phyloP scores from a whole-genome alignment of 1,284 basidiomycete genomes.

The Phaffia rhodozyma region DNA sequence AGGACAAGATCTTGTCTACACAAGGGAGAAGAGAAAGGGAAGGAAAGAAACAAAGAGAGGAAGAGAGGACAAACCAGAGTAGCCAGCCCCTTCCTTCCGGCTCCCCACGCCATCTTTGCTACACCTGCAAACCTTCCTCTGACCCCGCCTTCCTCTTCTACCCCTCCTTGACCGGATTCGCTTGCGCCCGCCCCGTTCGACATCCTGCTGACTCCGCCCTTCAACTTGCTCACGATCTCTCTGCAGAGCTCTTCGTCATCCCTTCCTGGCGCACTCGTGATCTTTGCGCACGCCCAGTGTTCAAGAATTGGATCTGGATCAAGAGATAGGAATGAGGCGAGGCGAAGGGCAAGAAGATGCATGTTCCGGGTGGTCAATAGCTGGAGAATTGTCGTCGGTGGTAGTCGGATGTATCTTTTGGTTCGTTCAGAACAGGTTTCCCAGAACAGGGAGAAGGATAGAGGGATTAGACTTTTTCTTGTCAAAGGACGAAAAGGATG shows the following conservation, averaged over 20 bases:
- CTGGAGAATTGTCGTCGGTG: slow-evolving; percentile 63
- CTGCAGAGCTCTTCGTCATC: slow-evolving; percentile 68
- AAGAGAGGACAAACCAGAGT: slow-evolving; percentile 52
- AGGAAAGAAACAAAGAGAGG: not conserved
- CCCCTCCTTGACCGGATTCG: not conserved
- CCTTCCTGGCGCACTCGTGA: slow-evolving; percentile 46
- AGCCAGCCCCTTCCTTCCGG: slow-evolving; percentile 69
- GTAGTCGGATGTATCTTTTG: slow-evolving; percentile 61
- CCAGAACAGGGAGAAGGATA: not conserved
- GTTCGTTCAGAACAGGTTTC: not conserved
- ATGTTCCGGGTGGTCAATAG: slow-evolving; percentile 77
- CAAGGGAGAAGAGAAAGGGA: no score
- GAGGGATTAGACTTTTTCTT: not conserved
- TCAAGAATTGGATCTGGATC: slow-evolving; percentile 78
- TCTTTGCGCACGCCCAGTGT: slow-evolving; percentile 93
- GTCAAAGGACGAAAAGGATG: not conserved
- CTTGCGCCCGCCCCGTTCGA: no score
- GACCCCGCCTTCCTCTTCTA: slow-evolving; percentile 40
- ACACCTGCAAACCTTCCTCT: slow-evolving; percentile 87
- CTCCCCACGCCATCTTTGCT: slow-evolving; percentile 85
- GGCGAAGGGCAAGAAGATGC: slow-evolving; percentile 82
- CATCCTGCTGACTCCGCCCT: slow-evolving; percentile 43
- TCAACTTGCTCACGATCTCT: slow-evolving; percentile 76
- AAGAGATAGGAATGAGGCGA: slow-evolving; percentile 70
- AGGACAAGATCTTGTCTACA: not conserved